phyloP scores from a whole-genome alignment of 2,329 filamentous ascomycete genomes.

The Alternaria sp. region DNA sequence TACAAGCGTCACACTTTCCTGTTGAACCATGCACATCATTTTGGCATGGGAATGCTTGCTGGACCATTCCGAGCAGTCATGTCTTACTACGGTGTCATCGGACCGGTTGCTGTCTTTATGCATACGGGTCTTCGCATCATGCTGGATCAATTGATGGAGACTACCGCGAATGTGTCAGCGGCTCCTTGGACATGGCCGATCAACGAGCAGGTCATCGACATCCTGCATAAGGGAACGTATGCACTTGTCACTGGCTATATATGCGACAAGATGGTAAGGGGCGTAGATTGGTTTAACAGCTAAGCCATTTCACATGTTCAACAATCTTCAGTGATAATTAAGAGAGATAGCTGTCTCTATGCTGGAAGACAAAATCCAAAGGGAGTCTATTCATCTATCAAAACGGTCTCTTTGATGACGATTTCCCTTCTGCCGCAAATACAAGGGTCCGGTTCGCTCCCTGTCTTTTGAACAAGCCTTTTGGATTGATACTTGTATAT shows the following conservation, averaged over 20 bases:
- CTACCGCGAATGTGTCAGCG: constrained; percentile 37
- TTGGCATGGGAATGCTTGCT: constrained; percentile 40
- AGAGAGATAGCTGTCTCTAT: not conserved
- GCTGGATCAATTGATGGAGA: constrained; percentile 45
- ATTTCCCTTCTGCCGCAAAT: not conserved
- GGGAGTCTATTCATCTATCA: not conserved
- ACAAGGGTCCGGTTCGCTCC: not conserved
- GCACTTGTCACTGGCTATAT: constrained; percentile 38
- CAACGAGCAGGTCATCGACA: constrained; percentile 44
- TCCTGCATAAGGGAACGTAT: constrained; percentile 42
- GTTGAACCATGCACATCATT: constrained; percentile 40
- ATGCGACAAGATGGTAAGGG: constrained; percentile 28
- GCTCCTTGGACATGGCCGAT: constrained; percentile 47
- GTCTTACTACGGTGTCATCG: constrained; percentile 44
- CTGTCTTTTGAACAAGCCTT: not conserved
- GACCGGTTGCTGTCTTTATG: constrained; percentile 40
- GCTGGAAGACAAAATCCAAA: not conserved
- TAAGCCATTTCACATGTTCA: not conserved
- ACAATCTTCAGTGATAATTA: not conserved
- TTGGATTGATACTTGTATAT: not conserved
- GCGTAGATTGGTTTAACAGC: constrained; percentile 29
- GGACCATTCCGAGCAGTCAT: constrained; percentile 37
- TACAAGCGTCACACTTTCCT: constrained; percentile 26
- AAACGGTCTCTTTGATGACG: not conserved
- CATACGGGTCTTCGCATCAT: constrained; percentile 39